Base-by-base conservation (phyloP, 225 moss, liverwort and hornwort species). In the Rhytidiadelphus loreus region DNA sequence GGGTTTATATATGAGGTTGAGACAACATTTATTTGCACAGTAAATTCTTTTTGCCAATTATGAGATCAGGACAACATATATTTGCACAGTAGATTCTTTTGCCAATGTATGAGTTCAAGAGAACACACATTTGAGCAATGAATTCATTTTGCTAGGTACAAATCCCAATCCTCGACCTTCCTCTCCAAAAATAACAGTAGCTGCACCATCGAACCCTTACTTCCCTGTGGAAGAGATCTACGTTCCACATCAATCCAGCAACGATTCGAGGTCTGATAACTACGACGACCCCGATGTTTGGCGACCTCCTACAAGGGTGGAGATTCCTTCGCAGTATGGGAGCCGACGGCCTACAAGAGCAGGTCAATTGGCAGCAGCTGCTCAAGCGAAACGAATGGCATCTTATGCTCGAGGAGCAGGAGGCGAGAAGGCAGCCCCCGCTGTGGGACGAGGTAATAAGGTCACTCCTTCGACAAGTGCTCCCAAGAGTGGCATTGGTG, bases 271-370 rank as follows among this genome's bases (percentile, higher is more conserved):
- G 84, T 90, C 93, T 91, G 96, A 95, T 87, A 90, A 94, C 88
- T 90, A 88, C 86, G 97, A 99, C 74, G 99, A 99, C 89, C 99
- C 99, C 76, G 99, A 99, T 89, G 99, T 99, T 77, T 99, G 99
- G 99, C 95, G 97, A 89, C 96, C 96, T 74, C 99, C 99, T 55
- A 52, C 94, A 53, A 95, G 97, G 61, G 90, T 91, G 77, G 98
- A 99, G 72, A 90, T 95, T 41, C 96, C 97, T 62, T 91, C 95
- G 26, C 97, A 97, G 88, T 99, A 99, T 88, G 99, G 99, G 79
- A 99, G 94, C 89, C 92, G 97, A 83, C 97, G 96, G 75, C 99
- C 96, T 69, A 97, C 96, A 59, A 95, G 95, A 92, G 96, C 97
- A 87, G 96, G 97, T 53, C 97, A 97, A 88, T 88, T 97, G 91